These are phyloP conservation scores for Alisma plantagoaquatica DNA, from an alignment of 106 monocot genomes.

Conservation along the genomic window DNA sequence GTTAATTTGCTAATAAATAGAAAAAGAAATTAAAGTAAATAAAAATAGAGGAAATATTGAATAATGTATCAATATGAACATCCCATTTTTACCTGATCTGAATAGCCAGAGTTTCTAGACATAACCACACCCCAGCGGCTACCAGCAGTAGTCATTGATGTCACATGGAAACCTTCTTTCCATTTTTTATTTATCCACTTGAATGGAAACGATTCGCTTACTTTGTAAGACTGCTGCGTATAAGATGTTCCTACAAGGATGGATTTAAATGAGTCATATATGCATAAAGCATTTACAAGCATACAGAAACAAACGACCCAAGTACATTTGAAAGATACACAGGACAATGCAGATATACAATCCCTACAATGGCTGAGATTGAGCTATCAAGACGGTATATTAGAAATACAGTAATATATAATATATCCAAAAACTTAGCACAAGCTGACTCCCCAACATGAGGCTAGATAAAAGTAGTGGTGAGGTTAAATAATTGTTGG, in stretches of 20 bases:
- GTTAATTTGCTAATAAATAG: neutral
- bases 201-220: constrained; percentile 95
- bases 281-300: neutral
- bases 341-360: neutral
- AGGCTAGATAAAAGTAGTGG: no score
- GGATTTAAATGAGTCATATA: neutral
- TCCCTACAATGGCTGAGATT: no score
- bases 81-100: constrained; percentile 65
- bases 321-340: neutral
- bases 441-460: no score
- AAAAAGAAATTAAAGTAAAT: neutral
- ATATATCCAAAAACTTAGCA: neutral
- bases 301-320: neutral
- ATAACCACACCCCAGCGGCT: constrained; percentile 91
- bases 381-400: neutral
- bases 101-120: constrained; percentile 87
- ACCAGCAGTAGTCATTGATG: constrained; percentile 91
- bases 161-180: constrained; percentile 99
- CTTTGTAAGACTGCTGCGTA: constrained; percentile 94
- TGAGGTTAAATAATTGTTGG: no score
- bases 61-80: neutral
- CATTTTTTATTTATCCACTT: constrained; percentile 99
- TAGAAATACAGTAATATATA: neutral
- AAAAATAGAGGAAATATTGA: neutral
- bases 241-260: constrained; percentile 64